A percentile compares a stretch with the other conserved stretches of the same genome.
Evolutionary conservation across 2,329 filamentous ascomycete genomes (phyloP).

Genomic region (Madurella mycetomatis): DNA sequence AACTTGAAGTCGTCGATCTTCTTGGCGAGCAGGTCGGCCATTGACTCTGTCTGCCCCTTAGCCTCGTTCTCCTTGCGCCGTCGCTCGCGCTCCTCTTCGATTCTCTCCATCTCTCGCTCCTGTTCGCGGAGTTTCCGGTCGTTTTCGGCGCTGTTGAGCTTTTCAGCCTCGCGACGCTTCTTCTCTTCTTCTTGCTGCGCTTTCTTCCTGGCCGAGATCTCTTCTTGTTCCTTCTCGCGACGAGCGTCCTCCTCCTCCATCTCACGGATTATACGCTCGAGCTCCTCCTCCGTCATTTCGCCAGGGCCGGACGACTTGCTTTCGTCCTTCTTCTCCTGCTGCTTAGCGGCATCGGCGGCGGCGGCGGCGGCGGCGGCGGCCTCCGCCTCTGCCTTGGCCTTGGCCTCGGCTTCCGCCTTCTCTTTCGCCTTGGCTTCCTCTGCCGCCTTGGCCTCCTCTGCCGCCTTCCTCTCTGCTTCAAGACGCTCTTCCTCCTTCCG

Average conservation of each 20-base stretch:
- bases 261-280: slow-evolving; percentile 58
- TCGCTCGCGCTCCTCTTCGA: slow-evolving; percentile 66
- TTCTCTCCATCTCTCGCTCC: slow-evolving; percentile 66
- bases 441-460: slow-evolving; percentile 30
- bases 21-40: slow-evolving; percentile 49
- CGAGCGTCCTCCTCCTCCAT: slow-evolving; percentile 55
- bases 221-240: slow-evolving; percentile 46
- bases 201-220: slow-evolving; percentile 36
- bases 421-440: slow-evolving; percentile 28
- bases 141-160: slow-evolving; percentile 48
- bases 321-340: slow-evolving; percentile 29
- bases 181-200: slow-evolving; percentile 42
- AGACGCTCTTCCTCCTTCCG: slow-evolving; percentile 18
- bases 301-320: slow-evolving; percentile 27
- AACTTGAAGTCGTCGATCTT: slow-evolving; percentile 35
- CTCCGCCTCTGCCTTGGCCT: slow-evolving; percentile 29
- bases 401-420: slow-evolving; percentile 27
- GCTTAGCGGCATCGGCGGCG: slow-evolving; percentile 28
- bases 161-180: slow-evolving; percentile 40
- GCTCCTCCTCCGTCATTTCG: slow-evolving; percentile 43
- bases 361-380: slow-evolving; percentile 29
- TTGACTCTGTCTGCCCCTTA: slow-evolving; percentile 42
- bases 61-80: slow-evolving; percentile 49
- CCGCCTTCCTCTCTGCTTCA: slow-evolving; percentile 19
- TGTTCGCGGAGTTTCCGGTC: slow-evolving; percentile 66